A percentile compares a stretch with the other conserved stretches of the same genome.
These are phyloP conservation scores for Chaetomiaceae sp. DNA, from an alignment of 2,329 filamentous ascomycete genomes.

Conservation along the genomic window DNA sequence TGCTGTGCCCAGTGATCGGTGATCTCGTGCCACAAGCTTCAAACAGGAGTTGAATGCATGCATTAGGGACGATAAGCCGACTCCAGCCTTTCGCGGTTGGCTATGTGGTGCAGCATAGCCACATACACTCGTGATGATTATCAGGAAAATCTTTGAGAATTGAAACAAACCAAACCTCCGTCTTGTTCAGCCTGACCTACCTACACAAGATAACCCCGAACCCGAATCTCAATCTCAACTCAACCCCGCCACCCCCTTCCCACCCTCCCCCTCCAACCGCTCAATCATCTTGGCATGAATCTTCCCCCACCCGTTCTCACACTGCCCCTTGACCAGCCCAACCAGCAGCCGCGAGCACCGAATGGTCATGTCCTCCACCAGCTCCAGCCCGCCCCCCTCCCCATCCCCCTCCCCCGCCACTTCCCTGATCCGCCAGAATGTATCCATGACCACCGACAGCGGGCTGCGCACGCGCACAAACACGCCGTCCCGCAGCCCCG, in stretches of 20 bases:
- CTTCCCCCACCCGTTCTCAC: conserved; percentile 43
- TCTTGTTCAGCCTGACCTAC: too few species aligned
- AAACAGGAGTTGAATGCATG: too few species aligned
- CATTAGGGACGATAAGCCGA: too few species aligned
- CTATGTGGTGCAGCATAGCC: too few species aligned
- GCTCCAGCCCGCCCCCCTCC: conserved; percentile 31
- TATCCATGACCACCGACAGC: conserved; percentile 47
- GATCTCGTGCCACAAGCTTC: too few species aligned
- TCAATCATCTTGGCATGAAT: conserved; percentile 45
- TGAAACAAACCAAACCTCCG: too few species aligned
- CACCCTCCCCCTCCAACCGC: conserved; percentile 31
- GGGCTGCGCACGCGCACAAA: conserved; percentile 48
- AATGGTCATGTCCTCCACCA: conserved; percentile 47
- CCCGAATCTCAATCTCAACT: background rate
- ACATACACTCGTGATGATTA: too few species aligned
- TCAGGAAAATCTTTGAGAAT: too few species aligned
- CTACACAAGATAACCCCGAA: background rate
- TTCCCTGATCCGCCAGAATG: conserved; percentile 39
- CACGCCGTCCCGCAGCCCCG: conserved; percentile 41
- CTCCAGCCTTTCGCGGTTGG: too few species aligned
- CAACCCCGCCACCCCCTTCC: background rate
- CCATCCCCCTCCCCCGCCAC: background rate
- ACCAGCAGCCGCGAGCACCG: conserved; percentile 45
- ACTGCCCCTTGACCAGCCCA: conserved; percentile 43
- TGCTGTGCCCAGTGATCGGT: too few species aligned